Percentiles rank a stretch among this genome's conserved stretches.
Evolutionary conservation across 129 eudicot genomes (phyloP).

Genomic region (Calendula officinalis): DNA sequence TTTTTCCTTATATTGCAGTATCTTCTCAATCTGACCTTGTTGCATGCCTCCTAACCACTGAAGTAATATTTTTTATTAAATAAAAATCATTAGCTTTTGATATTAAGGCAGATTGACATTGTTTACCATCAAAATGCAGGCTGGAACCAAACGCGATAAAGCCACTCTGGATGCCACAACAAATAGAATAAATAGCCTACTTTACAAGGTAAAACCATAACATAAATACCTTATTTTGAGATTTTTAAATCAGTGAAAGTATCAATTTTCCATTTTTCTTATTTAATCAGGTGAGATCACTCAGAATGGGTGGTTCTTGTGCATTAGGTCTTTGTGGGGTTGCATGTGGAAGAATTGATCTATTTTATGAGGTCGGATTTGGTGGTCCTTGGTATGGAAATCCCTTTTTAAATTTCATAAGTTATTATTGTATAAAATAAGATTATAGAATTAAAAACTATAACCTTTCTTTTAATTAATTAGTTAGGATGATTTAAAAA

Average conservation of each 20-base stretch:
- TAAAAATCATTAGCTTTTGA: neutral
- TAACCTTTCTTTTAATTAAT: neutral
- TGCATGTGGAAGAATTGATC: slow-evolving; percentile 90
- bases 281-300: slow-evolving; percentile 84
- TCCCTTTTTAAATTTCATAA: neutral
- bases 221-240: neutral
- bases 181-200: slow-evolving; percentile 77
- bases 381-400: slow-evolving; percentile 89
- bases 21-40: slow-evolving; percentile 86
- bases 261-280: slow-evolving; percentile 3
- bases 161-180: slow-evolving; percentile 77
- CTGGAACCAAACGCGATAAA: slow-evolving; percentile 78
- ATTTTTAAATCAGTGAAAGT: slow-evolving; percentile 3
- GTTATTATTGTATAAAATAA: neutral
- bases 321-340: slow-evolving; percentile 92
- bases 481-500: neutral
- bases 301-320: slow-evolving; percentile 96
- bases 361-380: slow-evolving; percentile 75
- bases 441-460: too few relatives aligned
- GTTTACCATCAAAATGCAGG: slow-evolving; percentile 45
- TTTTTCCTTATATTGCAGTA: slow-evolving; percentile 47
- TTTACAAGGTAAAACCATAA: slow-evolving; percentile 65
- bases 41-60: slow-evolving; percentile 81
- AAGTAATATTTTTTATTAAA: too few relatives aligned
- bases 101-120: slow-evolving; percentile 5